phyloP scores from a whole-genome alignment of 163 green algal species.

The Chlorella variabilis region DNA sequence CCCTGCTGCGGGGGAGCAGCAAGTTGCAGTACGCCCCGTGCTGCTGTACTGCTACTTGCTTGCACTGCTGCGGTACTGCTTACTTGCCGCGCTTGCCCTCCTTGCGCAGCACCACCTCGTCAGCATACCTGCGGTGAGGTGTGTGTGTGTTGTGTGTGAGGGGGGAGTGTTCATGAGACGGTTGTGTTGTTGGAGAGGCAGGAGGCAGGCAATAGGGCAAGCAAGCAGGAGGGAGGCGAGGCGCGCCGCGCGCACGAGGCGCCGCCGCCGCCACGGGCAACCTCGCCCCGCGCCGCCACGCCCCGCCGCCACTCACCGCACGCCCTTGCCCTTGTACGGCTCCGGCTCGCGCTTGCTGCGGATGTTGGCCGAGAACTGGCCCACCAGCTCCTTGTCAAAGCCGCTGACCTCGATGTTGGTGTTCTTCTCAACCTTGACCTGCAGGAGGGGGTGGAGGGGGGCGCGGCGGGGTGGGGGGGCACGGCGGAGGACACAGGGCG shows the following conservation, averaged over 20 bases:
- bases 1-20: too few species aligned
- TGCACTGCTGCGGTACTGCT: too few species aligned
- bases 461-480: not conserved
- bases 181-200: too few species aligned
- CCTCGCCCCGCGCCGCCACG: not conserved
- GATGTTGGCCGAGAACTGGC: conserved; percentile 84
- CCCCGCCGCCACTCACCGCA: conserved; percentile 58
- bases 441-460: not conserved
- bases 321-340: conserved; percentile 98
- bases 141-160: too few species aligned
- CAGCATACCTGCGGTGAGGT: conserved; percentile 64
- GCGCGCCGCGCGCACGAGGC: too few species aligned
- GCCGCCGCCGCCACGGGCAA: too few species aligned
- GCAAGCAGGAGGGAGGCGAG: too few species aligned
- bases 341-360: conserved; percentile 87
- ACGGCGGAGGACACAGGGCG: not conserved
- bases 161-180: too few species aligned
- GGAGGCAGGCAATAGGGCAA: too few species aligned
- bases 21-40: too few species aligned
- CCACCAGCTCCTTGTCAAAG: conserved; percentile 86
- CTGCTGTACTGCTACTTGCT: too few species aligned
- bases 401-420: conserved; percentile 63
- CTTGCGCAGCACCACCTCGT: conserved; percentile 94
- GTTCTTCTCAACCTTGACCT: conserved; percentile 86
- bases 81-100: conserved; percentile 93